These are phyloP conservation scores for Naganishia randhawae DNA, from an alignment of 768 basidiomycete genomes.

Conservation along the genomic window DNA sequence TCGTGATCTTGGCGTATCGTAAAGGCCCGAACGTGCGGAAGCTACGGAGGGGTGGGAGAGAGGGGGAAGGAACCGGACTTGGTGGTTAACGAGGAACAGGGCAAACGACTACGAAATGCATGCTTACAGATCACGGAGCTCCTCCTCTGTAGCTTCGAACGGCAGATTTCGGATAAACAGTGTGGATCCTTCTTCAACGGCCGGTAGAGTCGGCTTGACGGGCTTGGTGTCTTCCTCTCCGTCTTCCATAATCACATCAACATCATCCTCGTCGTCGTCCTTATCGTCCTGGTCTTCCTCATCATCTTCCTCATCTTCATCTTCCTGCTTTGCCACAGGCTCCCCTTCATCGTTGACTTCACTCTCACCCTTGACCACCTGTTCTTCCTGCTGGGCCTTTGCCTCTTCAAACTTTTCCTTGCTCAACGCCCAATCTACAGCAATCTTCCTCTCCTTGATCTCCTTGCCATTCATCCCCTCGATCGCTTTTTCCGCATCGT, in stretches of 20 bases:
- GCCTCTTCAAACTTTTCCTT: conserved; percentile 88
- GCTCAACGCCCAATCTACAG: conserved; percentile 94
- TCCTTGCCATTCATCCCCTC: conserved; percentile 72
- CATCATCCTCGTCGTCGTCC: conserved; percentile 40
- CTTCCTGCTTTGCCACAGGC: no score
- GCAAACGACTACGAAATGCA: not conserved
- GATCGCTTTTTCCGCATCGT: conserved; percentile 78
- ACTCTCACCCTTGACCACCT: conserved; percentile 45
- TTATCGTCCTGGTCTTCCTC: conserved; percentile 38
- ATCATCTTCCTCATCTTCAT: conserved; percentile 35
- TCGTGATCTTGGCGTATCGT: conserved; percentile 84
- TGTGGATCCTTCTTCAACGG: conserved; percentile 82
- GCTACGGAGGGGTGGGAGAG: conserved; percentile 52
- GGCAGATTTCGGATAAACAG: conserved; percentile 91
- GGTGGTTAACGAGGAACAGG: not conserved
- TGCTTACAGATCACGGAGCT: conserved; percentile 73
- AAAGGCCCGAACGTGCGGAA: conserved; percentile 89
- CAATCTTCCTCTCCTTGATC: conserved; percentile 60
- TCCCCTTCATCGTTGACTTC: conserved; percentile 46
- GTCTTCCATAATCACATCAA: conserved; percentile 38
- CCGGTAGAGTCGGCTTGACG: conserved; percentile 59
- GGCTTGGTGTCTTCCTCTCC: conserved; percentile 55
- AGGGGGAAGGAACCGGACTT: not conserved
- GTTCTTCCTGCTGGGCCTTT: conserved; percentile 52
- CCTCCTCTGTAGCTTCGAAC: conserved; percentile 87